Base-by-base conservation (phyloP, 345 rosid species). In the Eucalyptus curtisii region DNA sequence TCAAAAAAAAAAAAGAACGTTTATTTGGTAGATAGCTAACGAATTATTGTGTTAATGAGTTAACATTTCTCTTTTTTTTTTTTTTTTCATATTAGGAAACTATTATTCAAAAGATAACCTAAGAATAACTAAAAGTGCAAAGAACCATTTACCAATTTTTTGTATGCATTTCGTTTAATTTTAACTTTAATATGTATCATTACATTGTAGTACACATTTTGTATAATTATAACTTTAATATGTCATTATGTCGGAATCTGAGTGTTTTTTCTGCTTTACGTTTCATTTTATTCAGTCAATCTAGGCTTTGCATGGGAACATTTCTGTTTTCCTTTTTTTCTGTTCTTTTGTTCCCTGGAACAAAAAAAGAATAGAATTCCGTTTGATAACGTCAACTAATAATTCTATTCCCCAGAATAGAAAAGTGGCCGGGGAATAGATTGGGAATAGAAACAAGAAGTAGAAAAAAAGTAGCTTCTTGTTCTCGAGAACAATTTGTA, bases 351-450 rank as follows among this genome's bases (percentile, higher is more conserved):
- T 55, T 22, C 5, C 5, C 3, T 5, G 3, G 0, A 55, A 55
- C 8, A 55, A 10, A 55, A 24, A 55, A 55, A 22, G 1, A 55
- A 55, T 0, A 24, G 0, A 55, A 55, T 9, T 24, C 3, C 1
- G 0, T 24, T 55, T 24, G 1, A 55, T 55, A 22, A 55, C 0
- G 6, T 55, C 6, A 8, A 20, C 2, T 9, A 24, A 22, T 24
- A 8, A 22, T 55, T 55, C 61, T 55, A 55, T 55, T 55, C 0
- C 2, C 0, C 0, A 0, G 6, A 55, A 55, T 55, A 55, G 10
- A 55, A 55, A 55, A 55, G 11, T 55, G 1, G 25, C 2, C 1
- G 2, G 1, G 2, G 3, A 55, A 55, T 55, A 55, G 6, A 55
- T 55, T 24, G 24, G 5, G 13, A 24, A 4, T 55, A 10, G 1